phyloP scores from a whole-genome alignment of 169 alveolate species.

The Cryptosporidium felis region DNA sequence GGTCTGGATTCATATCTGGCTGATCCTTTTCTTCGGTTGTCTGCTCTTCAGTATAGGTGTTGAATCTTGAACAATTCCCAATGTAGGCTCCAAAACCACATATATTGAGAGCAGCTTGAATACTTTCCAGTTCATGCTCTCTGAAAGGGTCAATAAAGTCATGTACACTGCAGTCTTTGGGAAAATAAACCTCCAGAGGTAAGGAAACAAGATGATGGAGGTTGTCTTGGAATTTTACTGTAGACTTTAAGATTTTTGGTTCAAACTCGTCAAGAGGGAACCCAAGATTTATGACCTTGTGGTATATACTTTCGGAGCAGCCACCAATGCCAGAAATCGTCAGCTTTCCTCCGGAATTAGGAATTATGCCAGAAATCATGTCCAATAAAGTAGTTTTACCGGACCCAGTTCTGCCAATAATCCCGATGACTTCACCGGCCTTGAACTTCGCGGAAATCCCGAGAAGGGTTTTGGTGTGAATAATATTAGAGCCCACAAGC shows the following conservation, averaged over 20 bases:
- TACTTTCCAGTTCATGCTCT: not conserved
- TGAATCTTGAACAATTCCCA: no score
- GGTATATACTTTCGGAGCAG: not conserved
- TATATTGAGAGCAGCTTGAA: conserved; percentile 26
- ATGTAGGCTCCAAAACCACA: conserved; percentile 59
- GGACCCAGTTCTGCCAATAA: conserved; percentile 67
- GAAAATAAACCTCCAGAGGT: conserved; percentile 44
- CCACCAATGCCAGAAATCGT: not conserved
- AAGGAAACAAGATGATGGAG: conserved; percentile 13
- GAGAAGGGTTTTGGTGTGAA: not conserved
- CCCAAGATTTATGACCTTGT: not conserved
- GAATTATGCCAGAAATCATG: conserved; percentile 1
- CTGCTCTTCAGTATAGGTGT: no score
- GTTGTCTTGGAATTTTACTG: not conserved
- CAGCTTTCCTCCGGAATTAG: not conserved
- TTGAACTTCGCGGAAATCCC: not conserved
- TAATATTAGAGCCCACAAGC: conserved; percentile 20
- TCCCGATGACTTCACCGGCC: conserved; percentile 49
- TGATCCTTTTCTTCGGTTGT: no score
- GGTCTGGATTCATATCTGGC: no score
- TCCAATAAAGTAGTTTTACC: conserved; percentile 56
- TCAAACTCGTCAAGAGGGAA: conserved; percentile 30
- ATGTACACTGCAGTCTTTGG: not conserved
- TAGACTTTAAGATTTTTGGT: not conserved
- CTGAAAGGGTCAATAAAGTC: conserved; percentile 45